Base-by-base conservation (phyloP, 495 filamentous ascomycete species). In the Astrothelium subdiscretum region DNA sequence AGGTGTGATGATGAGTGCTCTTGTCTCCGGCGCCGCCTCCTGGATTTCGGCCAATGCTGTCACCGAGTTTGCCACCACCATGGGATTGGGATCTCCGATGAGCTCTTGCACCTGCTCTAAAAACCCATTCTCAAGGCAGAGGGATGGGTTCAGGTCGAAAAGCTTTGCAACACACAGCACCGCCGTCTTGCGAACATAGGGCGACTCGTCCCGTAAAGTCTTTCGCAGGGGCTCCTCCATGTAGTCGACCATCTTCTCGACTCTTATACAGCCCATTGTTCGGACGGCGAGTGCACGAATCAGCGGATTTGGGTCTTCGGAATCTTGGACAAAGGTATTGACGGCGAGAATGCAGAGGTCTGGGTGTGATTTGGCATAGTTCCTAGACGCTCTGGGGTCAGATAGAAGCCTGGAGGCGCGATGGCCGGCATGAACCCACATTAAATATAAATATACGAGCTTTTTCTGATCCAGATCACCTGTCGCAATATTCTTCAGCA, bases 161-260 rank as follows among this genome's bases (percentile, higher is more conserved):
- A 98, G 85, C 77, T 98, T 98, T 32, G 95, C 94, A 26, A 98
- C 94, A 71, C 94, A 97, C 64, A 98, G 92, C 6, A 92, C 94
- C 52, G 95, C 95, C 0, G 94, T 98, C 77, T 98, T 98, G 69
- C 94, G 89, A 48, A 98, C 94, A 76, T 98, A 98, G 0, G 94
- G 94, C 58, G 92, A 97, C 75, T 98, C 95, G 74, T 98, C 94
- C 69, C 88, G 87, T 66, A 99, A 80, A 20, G 94, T 99, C 75
- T 99, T 99, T 65, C 94, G 84, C 59, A 99, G 78, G 26, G 94
- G 94, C 72, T 97, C 94, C 75, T 99, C 94, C 94, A 97, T 97
- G 73, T 99, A 99, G 70, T 99, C 95, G 65, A 97, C 89, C 87
- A 99, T 99, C 76, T 99, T 99, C 65, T 97, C 94, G 63, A 99